Conservation (phyloP, 2,329 filamentous ascomycete genomes). For the Coniochaeta sp. region DNA sequence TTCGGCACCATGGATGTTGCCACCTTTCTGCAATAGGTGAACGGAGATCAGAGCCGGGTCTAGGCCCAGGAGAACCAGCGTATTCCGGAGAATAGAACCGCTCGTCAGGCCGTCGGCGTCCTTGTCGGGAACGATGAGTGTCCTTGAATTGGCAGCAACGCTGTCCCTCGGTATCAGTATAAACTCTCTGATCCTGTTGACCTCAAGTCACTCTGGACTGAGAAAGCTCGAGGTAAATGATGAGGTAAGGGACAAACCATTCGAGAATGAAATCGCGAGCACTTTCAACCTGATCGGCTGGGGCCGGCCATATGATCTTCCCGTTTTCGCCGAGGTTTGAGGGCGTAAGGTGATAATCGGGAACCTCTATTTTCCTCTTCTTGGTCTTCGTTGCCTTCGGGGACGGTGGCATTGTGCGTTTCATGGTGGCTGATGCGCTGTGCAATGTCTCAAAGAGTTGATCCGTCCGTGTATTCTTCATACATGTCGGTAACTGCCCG, state of each 20-base stretch:
- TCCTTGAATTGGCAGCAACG: conserved; percentile 38
- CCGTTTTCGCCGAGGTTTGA: not conserved
- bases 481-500: not conserved
- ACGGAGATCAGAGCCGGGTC: conserved; percentile 42
- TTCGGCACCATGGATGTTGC: conserved; percentile 44
- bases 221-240: no score
- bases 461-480: not conserved
- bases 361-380: not conserved
- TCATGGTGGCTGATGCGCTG: not conserved
- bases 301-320: conserved; percentile 47
- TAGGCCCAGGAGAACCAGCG: conserved; percentile 51
- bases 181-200: not conserved
- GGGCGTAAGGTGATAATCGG: conserved; percentile 3
- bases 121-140: conserved; percentile 60
- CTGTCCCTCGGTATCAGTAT: conserved; percentile 22
- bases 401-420: not conserved
- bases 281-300: conserved; percentile 41
- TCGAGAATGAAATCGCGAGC: conserved; percentile 49
- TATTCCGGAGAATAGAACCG: conserved; percentile 54
- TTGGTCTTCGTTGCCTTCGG: not conserved
- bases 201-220: not conserved
- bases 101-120: conserved; percentile 61
- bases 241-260: conserved; percentile 33
- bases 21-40: conserved; percentile 53
- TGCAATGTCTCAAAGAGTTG: not conserved